These are phyloP conservation scores for Fraxinus ornus DNA, from an alignment of 305 asterid genomes.

Conservation along the genomic window DNA sequence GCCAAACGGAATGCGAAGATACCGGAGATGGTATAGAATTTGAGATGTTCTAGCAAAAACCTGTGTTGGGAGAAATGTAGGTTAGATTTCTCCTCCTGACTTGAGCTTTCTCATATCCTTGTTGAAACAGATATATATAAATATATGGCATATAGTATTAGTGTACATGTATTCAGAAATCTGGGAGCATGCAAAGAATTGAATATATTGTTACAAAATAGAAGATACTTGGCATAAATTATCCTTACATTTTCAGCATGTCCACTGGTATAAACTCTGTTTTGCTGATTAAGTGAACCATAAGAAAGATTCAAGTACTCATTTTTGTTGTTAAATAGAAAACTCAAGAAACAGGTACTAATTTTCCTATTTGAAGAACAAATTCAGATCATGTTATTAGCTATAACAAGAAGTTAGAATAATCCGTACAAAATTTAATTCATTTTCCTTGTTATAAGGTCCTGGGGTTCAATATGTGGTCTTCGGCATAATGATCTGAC, in stretches of 20 bases:
- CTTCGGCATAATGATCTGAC: not conserved
- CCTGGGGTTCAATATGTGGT: not conserved
- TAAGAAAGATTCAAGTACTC: not conserved
- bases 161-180: conserved; percentile 32
- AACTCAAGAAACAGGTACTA: not conserved
- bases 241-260: not conserved
- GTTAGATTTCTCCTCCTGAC: conserved; percentile 19
- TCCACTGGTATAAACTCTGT: not conserved
- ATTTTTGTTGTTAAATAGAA: not conserved
- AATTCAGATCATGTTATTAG: not conserved
- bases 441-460: not conserved
- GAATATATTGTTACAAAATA: conserved; percentile 13
- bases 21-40: conserved; percentile 52
- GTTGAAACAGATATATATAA: conserved; percentile 23
- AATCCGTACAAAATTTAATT: not conserved
- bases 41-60: conserved; percentile 68
- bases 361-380: not conserved
- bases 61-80: conserved; percentile 29
- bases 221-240: not conserved
- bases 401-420: not conserved
- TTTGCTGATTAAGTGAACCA: not conserved
- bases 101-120: conserved; percentile 8
- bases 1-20: conserved; percentile 35
- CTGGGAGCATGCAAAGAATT: conserved; percentile 18
- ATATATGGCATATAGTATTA: conserved; percentile 27